A percentile compares a stretch with the other conserved stretches of the same genome.
Conservation (phyloP, 2,329 filamentous ascomycete genomes). For the Rhytidhysteron rufulum region DNA sequence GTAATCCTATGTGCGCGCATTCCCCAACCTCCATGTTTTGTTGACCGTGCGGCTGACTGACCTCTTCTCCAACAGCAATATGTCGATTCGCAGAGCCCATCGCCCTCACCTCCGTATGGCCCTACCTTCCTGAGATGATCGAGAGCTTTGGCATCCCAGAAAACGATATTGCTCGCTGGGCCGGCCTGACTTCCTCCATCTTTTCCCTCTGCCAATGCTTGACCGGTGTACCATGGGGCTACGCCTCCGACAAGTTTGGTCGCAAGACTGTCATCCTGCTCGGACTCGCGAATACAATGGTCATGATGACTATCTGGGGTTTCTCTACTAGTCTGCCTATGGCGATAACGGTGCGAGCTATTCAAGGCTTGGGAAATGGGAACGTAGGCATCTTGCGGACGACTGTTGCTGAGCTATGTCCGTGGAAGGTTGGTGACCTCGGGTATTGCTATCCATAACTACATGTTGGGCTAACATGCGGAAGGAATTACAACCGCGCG, state of each 20-base stretch:
- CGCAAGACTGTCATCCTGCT: conserved; percentile 81
- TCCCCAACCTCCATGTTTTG: not conserved
- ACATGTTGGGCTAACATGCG: conserved; percentile 1
- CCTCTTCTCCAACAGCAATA: conserved; percentile 59
- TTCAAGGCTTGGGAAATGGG: conserved; percentile 83
- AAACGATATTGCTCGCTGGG: conserved; percentile 56
- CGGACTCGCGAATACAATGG: conserved; percentile 73
- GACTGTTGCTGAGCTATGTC: conserved; percentile 89
- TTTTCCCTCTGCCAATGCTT: conserved; percentile 71
- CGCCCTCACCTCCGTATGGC: conserved; percentile 87
- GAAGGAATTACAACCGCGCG: conserved; percentile 73
- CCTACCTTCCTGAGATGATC: conserved; percentile 70
- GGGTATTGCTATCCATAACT: not conserved
- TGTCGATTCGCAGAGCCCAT: conserved; percentile 91
- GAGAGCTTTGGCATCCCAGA: conserved; percentile 36
- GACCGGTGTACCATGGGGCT: conserved; percentile 87
- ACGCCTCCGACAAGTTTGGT: conserved; percentile 74
- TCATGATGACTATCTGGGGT: conserved; percentile 77
- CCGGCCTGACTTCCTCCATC: conserved; percentile 84
- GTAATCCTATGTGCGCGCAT: conserved; percentile 32
- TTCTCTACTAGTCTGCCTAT: conserved; percentile 74
- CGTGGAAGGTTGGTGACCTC: conserved; percentile 53
- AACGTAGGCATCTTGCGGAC: conserved; percentile 83
- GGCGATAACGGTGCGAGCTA: conserved; percentile 71
- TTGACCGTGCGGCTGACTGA: no score